Percentiles rank a stretch among this genome's conserved stretches.
These are phyloP conservation scores for Nepenthes gracilis DNA, from an alignment of 148 eudicot species.

Conservation along the genomic window DNA sequence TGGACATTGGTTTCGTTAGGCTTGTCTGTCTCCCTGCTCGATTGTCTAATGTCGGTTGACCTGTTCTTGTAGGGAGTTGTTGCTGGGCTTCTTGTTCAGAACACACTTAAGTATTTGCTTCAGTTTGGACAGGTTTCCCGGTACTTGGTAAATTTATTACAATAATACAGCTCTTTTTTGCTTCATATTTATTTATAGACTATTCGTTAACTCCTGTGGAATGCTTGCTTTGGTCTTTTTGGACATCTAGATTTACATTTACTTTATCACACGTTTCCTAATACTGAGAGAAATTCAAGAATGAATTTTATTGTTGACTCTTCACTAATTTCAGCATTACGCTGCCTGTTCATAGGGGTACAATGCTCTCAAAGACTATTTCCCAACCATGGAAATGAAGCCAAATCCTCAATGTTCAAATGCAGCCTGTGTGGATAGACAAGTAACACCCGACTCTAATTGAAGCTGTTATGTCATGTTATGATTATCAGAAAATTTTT, in stretches of 20 bases:
- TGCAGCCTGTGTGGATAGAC: constrained; percentile 82
- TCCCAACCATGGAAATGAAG: constrained; percentile 97
- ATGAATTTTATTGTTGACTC: neutral
- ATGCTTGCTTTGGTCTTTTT: neutral
- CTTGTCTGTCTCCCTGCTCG: too few species aligned
- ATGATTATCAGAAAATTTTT: neutral
- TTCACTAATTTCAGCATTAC: neutral
- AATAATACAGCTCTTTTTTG: neutral
- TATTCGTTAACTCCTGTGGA: neutral
- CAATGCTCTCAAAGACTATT: constrained; percentile 83
- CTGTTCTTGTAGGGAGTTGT: constrained; percentile 63
- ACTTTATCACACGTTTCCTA: neutral
- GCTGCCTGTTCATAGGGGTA: constrained; percentile 49
- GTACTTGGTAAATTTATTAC: constrained; percentile 49
- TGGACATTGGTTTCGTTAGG: too few species aligned
- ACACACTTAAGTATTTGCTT: constrained; percentile 82
- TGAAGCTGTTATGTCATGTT: neutral
- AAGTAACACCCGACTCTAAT: constrained; percentile 26
- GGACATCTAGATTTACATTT: neutral
- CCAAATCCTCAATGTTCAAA: constrained; percentile 90
- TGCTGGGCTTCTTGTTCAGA: constrained; percentile 94
- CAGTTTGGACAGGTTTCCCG: constrained; percentile 77
- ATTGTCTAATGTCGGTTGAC: neutral
- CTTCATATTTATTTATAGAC: neutral
- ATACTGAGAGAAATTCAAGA: neutral